Evolutionary conservation across 2,329 filamentous ascomycete genomes (phyloP), one percentile per base, ranked within the genome.

Genomic region (Phyllosticta citribraziliensis): DNA sequence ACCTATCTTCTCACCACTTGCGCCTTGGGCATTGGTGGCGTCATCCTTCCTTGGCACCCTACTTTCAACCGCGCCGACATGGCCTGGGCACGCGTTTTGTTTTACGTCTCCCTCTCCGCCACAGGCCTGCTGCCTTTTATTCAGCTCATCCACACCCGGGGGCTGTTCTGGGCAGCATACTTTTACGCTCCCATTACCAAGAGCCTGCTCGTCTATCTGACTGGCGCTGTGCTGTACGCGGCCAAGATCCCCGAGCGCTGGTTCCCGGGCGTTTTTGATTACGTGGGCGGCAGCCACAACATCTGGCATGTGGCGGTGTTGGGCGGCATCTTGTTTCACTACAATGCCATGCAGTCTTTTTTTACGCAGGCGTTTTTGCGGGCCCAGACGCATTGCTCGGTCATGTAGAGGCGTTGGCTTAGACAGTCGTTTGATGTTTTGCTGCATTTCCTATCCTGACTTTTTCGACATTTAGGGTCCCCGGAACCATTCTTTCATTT

Each of bases 281-380:
- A 97, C 72, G 82, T 95, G 51, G 94, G 94, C 50, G 92, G 91
- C 54, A 95, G 90, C 73, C 94, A 99, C 76, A 99, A 99, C 74
- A 85, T 99, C 62, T 99, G 94, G 94, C 94, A 99, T 74, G 76
- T 96, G 35, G 94, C 94, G 8, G 94, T 99, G 11, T 79, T 99
- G 27, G 91, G 92, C 17, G 94, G 94, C 11, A 99, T 99, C 62
- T 75, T 97, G n/a, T 97, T 96, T 73, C 94, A 99, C 74, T 99
- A 97, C 76, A 82, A 83, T 22, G 94, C 94, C 19, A 97, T 99
- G 93, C 89, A 97, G 74, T 84, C 91, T 61, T 94, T 99, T 74
- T 99, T 99, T 70, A 82, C 88, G 5, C 74, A 76, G 58, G 79
- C 79, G 1, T 76, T 80, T 66, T 63, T 66, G 11, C 62, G 73